Percentiles rank a stretch among this genome's conserved stretches.
These are phyloP conservation scores for Parascedosporium putredinis DNA, from an alignment of 2,329 filamentous ascomycete species.

Conservation along the genomic window DNA sequence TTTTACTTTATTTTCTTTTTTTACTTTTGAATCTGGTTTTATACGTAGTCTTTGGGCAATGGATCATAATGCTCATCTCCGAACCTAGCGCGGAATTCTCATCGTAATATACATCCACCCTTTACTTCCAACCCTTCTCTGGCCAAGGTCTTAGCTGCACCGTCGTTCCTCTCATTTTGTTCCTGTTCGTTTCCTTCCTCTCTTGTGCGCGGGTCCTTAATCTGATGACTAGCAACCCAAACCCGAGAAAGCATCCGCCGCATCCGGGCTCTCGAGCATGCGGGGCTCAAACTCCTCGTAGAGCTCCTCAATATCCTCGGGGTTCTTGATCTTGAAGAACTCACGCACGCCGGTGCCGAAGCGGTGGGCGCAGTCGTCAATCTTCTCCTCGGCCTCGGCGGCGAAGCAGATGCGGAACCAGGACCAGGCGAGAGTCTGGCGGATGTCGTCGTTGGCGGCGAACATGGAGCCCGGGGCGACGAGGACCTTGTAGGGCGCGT, in stretches of 20 bases:
- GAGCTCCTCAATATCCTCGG: slow-evolving; percentile 54
- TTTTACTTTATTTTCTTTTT: no score
- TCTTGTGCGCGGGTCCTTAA: no score
- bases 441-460: slow-evolving; percentile 51
- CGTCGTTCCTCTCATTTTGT: no score
- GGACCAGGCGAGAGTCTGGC: slow-evolving; percentile 50
- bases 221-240: slow-evolving; percentile 18
- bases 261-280: slow-evolving; percentile 15
- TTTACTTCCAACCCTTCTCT: no score
- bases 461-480: slow-evolving; percentile 66
- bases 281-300: slow-evolving; percentile 24
- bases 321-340: slow-evolving; percentile 69
- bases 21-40: no score
- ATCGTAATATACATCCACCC: no score
- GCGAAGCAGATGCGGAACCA: slow-evolving; percentile 78
- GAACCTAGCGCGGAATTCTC: no score
- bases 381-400: slow-evolving; percentile 62
- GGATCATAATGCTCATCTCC: no score
- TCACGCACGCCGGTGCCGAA: slow-evolving; percentile 58
- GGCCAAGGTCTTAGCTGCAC: no score
- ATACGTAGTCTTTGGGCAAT: no score
- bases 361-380: slow-evolving; percentile 50
- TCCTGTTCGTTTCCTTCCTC: no score
- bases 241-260: not conserved
- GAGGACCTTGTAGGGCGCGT: slow-evolving; percentile 59